Evolutionary conservation across 2,329 filamentous ascomycete species (phyloP).

Genomic region (Neonectria ditissima): DNA sequence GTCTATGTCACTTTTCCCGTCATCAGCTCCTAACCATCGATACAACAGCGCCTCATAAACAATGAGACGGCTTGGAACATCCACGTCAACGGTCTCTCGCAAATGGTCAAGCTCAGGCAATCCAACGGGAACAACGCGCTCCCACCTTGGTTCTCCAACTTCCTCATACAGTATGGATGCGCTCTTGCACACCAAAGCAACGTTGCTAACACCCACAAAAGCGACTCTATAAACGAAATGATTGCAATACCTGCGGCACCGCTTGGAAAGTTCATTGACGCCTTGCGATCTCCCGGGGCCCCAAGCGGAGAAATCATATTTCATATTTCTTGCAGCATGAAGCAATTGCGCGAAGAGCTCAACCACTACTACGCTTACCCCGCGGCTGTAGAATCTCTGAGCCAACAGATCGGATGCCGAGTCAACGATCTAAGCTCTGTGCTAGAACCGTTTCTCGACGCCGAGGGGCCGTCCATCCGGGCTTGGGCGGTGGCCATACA

Average conservation of each 20-base stretch:
- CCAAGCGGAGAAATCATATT: constrained; percentile 7
- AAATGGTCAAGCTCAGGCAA: constrained; percentile 28
- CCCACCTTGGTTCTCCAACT: constrained; percentile 30
- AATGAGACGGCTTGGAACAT: constrained; percentile 24
- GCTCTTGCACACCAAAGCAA: accelerated
- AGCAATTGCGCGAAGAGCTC: constrained; percentile 2
- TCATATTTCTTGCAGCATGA: constrained; percentile 1
- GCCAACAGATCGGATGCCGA: constrained; percentile 13
- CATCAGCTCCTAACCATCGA: accelerated
- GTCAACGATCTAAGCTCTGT: constrained; percentile 21
- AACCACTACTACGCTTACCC: not conserved
- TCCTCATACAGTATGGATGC: constrained; percentile 23
- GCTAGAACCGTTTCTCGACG: constrained; percentile 18
- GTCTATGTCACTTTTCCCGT: accelerated
- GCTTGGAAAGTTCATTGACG: constrained; percentile 30
- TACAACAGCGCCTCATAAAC: constrained; percentile 29
- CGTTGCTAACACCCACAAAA: not conserved
- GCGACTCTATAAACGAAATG: constrained; percentile 33
- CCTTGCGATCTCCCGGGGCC: constrained; percentile 17
- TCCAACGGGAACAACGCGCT: constrained; percentile 9
- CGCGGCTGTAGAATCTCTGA: not conserved
- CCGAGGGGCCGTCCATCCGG: constrained; percentile 26
- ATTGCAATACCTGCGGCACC: constrained; percentile 9
- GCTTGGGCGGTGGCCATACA: constrained; percentile 21
- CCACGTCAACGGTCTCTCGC: constrained; percentile 32